A percentile compares a stretch with the other conserved stretches of the same genome.
Evolutionary conservation across 2,329 filamentous ascomycete genomes (phyloP).

Genomic region (Sclerotinia trifoliorum): DNA sequence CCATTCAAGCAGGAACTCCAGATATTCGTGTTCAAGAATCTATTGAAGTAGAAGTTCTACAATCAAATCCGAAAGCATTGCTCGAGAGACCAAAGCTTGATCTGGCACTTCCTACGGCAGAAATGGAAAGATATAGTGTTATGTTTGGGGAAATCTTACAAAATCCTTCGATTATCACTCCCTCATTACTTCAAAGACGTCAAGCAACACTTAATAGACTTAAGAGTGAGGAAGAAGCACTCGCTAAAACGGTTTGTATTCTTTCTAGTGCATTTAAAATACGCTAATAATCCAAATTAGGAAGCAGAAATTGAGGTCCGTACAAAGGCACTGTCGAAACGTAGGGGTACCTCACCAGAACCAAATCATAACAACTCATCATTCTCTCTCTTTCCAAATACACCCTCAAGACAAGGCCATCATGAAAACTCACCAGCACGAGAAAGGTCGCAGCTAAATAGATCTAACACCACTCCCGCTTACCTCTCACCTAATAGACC

Average conservation of each 20-base stretch:
- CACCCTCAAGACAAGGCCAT: slow-evolving; percentile 29
- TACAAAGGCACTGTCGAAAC: slow-evolving; percentile 37
- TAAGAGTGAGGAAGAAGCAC: slow-evolving; percentile 51
- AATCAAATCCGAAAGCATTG: slow-evolving; percentile 10
- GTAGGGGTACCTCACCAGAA: slow-evolving; percentile 52
- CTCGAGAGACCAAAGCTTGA: slow-evolving; percentile 53
- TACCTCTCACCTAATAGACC: slow-evolving; percentile 48
- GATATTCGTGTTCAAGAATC: slow-evolving; percentile 33
- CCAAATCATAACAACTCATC: slow-evolving; percentile 46
- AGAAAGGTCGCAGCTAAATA: slow-evolving; percentile 35
- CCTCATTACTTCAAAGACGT: slow-evolving; percentile 52
- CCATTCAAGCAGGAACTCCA: slow-evolving; percentile 22
- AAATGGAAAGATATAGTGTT: slow-evolving; percentile 86
- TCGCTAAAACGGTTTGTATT: slow-evolving; percentile 41
- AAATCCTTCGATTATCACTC: slow-evolving; percentile 31
- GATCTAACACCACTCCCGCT: slow-evolving; percentile 57
- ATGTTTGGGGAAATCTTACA: slow-evolving; percentile 83
- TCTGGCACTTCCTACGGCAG: slow-evolving; percentile 75
- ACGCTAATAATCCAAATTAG: slow-evolving; percentile 33
- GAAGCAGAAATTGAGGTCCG: slow-evolving; percentile 42
- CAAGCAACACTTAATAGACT: slow-evolving; percentile 60
- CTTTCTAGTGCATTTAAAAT: slow-evolving; percentile 20
- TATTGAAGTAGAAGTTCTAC: slow-evolving; percentile 20
- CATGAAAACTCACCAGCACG: slow-evolving; percentile 23
- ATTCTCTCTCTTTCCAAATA: slow-evolving; percentile 43